These are phyloP conservation scores for Neurospora africana DNA, from an alignment of 495 filamentous ascomycete genomes.

Conservation along the genomic window DNA sequence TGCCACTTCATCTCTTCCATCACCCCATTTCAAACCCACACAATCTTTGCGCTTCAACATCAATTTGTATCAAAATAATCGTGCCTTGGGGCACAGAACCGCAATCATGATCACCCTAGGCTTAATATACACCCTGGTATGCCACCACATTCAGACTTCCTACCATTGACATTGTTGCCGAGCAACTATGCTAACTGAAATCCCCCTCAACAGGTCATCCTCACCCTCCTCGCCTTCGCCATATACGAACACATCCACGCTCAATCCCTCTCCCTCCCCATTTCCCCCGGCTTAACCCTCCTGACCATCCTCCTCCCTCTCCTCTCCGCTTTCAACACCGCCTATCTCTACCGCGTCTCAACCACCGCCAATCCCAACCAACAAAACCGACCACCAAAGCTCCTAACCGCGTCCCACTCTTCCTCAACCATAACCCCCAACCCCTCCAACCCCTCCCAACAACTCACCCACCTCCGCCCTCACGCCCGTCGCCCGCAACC, in stretches of 20 bases:
- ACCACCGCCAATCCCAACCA: neutral
- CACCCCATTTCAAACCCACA: neutral
- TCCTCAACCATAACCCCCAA: conserved; percentile 21
- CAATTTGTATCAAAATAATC: neutral
- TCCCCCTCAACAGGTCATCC: conserved; percentile 4
- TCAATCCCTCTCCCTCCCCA: conserved; percentile 39
- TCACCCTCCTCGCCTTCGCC: conserved; percentile 19
- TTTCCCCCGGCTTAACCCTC: conserved; percentile 35
- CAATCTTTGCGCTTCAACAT: neutral
- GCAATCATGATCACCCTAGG: conserved; percentile 2
- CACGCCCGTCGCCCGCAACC: conserved; percentile 42
- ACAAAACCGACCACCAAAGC: neutral
- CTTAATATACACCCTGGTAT: conserved; percentile 4
- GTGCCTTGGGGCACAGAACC: neutral
- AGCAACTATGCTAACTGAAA: neutral
- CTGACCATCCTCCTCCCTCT: conserved; percentile 43
- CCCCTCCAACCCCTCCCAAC: conserved; percentile 26
- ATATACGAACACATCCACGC: conserved; percentile 40
- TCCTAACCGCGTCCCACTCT: conserved; percentile 1
- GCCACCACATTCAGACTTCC: neutral
- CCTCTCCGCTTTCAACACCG: conserved; percentile 33
- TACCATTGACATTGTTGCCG: neutral
- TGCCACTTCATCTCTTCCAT: neutral
- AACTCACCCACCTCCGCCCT: conserved; percentile 25
- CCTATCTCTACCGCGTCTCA: conserved; percentile 9